Conservation (phyloP, 352 stramenopile species). For the Phytophthora agathidicida region DNA sequence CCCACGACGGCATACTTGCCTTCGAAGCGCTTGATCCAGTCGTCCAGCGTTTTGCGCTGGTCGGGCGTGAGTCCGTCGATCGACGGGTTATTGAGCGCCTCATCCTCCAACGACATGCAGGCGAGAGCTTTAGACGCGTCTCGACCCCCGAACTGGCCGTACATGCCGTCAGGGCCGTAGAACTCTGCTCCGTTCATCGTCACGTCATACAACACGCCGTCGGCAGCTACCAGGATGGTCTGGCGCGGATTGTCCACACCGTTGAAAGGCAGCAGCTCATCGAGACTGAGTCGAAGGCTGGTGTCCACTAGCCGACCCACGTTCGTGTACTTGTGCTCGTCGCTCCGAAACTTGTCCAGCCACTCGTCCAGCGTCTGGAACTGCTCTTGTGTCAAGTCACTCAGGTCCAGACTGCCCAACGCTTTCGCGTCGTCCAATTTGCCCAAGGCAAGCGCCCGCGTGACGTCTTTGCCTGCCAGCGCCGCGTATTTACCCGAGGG, state of each 20-base stretch:
- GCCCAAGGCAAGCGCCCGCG: slow-evolving; percentile 87
- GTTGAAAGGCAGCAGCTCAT: slow-evolving; percentile 78
- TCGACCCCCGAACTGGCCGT: slow-evolving; percentile 93
- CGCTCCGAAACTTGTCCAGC: slow-evolving; percentile 81
- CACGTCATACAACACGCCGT: slow-evolving; percentile 94
- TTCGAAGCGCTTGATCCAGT: slow-evolving; percentile 95
- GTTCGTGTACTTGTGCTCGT: slow-evolving; percentile 89
- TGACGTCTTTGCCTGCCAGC: slow-evolving; percentile 93
- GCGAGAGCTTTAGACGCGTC: slow-evolving; percentile 93
- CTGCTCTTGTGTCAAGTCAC: slow-evolving; percentile 41
- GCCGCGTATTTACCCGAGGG: slow-evolving; percentile 81
- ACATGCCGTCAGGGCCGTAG: slow-evolving; percentile 92
- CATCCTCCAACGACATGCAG: slow-evolving; percentile 95
- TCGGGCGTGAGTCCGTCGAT: slow-evolving; percentile 86
- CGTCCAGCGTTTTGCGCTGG: slow-evolving; percentile 88
- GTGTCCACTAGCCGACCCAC: slow-evolving; percentile 87
- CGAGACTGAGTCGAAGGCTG: slow-evolving; percentile 45
- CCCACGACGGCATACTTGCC: slow-evolving; percentile 93
- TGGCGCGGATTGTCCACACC: slow-evolving; percentile 59
- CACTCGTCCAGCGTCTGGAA: slow-evolving; percentile 64
- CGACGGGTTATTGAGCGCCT: slow-evolving; percentile 82
- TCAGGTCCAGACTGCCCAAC: slow-evolving; percentile 58
- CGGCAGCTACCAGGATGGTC: slow-evolving; percentile 91
- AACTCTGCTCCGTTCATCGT: slow-evolving; percentile 88
- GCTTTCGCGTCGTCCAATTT: slow-evolving; percentile 75